A percentile compares a stretch with the other conserved stretches of the same genome.
These are phyloP conservation scores for Ilyonectria sp. DNA, from an alignment of 2,329 filamentous ascomycete species.

Conservation along the genomic window DNA sequence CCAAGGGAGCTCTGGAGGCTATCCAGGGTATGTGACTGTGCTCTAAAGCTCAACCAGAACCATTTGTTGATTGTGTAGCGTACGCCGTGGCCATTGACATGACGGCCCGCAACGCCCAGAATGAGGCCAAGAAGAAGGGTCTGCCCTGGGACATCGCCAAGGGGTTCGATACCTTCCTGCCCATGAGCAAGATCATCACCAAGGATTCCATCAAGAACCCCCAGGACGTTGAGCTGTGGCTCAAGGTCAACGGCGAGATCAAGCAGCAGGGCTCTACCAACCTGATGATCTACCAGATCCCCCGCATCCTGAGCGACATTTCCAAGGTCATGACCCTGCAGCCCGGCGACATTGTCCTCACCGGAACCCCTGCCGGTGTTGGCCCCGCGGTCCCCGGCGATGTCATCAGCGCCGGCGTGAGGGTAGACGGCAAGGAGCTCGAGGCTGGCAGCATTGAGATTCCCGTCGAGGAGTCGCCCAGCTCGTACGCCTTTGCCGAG, in stretches of 20 bases:
- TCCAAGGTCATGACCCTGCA: slow-evolving; percentile 95
- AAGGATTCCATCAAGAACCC: slow-evolving; percentile 88
- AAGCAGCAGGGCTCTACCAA: slow-evolving; percentile 91
- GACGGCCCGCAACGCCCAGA: slow-evolving; percentile 95
- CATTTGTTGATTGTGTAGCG: slow-evolving; percentile 61
- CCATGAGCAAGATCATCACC: slow-evolving; percentile 84
- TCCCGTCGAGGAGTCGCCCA: slow-evolving; percentile 82
- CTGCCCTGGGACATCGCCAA: slow-evolving; percentile 97
- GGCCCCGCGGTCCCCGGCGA: slow-evolving; percentile 89
- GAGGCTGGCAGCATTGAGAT: slow-evolving; percentile 90
- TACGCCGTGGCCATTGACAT: slow-evolving; percentile 97
- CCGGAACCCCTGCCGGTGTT: slow-evolving; percentile 97
- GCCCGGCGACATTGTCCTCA: slow-evolving; percentile 92
- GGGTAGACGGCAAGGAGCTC: slow-evolving; percentile 84
- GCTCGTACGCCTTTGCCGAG: slow-evolving; percentile 83
- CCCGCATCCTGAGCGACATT: slow-evolving; percentile 89
- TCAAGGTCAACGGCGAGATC: slow-evolving; percentile 84
- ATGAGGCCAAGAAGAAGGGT: slow-evolving; percentile 95
- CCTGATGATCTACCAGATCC: slow-evolving; percentile 94
- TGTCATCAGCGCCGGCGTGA: slow-evolving; percentile 87
- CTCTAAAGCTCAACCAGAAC: neutral
- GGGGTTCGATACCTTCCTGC: slow-evolving; percentile 97
- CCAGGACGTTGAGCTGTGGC: slow-evolving; percentile 88
- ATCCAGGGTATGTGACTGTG: slow-evolving; percentile 76
- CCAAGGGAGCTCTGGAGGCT: slow-evolving; percentile 82